Evolutionary conservation across 208 protist genomes (phyloP).

Genomic region (Blastocrithidia nonstop): DNA sequence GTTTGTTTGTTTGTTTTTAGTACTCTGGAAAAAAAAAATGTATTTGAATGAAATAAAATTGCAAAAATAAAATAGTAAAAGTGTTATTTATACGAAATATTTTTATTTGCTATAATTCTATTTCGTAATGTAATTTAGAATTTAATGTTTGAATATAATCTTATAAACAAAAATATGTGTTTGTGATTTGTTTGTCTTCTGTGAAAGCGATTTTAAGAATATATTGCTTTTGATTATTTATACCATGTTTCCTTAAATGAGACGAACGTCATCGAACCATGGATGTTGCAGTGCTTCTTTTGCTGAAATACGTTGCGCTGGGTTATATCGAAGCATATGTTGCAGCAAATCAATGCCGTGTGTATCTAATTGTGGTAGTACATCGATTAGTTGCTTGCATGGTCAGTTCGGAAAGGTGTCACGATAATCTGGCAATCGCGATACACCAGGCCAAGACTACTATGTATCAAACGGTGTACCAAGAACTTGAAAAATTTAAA

Average conservation of each 20-base stretch:
- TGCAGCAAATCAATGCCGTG: slow-evolving; percentile 74
- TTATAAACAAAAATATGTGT: background rate
- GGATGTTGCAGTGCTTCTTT: slow-evolving; percentile 84
- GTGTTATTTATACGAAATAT: no score
- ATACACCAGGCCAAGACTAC: slow-evolving; percentile 95
- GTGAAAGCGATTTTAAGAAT: no score
- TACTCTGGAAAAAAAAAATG: background rate
- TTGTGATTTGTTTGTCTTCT: background rate
- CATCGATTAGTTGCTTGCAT: slow-evolving; percentile 35
- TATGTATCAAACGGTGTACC: slow-evolving; percentile 91
- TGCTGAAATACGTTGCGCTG: slow-evolving; percentile 75
- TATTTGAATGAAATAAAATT: no score
- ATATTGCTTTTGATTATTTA: no score
- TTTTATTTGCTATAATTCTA: no score
- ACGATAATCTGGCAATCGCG: slow-evolving; percentile 93
- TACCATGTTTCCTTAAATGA: no score
- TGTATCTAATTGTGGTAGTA: slow-evolving; percentile 62
- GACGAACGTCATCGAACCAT: slow-evolving; percentile 70
- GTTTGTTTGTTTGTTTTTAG: background rate
- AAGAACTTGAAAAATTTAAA: slow-evolving; percentile 95
- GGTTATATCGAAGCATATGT: slow-evolving; percentile 84
- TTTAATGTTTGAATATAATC: background rate
- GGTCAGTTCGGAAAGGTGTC: slow-evolving; percentile 90
- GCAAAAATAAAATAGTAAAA: no score
- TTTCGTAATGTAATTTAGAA: no score